Evolutionary conservation across 139 green algal genomes (phyloP).

Genomic region (Chlorella vulgaris): DNA sequence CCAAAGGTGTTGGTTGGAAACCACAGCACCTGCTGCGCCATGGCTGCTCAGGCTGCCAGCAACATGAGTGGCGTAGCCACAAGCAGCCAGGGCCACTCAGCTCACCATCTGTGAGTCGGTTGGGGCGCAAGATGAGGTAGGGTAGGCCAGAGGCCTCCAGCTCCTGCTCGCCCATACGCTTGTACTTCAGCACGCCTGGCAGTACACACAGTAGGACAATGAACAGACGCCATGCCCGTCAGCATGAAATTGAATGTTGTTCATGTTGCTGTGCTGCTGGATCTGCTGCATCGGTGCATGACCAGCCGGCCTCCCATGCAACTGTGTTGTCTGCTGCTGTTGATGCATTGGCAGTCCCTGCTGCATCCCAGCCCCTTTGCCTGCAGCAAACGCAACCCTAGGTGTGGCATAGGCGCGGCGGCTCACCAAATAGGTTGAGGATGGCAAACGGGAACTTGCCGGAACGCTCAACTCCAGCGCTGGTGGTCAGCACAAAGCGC

Average conservation of each 20-base stretch:
- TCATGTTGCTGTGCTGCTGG: no score
- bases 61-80: not conserved
- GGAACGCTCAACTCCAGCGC: constrained; percentile 83
- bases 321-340: no score
- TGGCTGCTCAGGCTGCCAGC: no score
- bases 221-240: no score
- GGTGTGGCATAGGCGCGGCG: not conserved
- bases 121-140: constrained; percentile 92
- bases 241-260: not conserved
- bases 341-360: no score
- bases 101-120: constrained; percentile 85
- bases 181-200: constrained; percentile 94
- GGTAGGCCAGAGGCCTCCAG: constrained; percentile 76
- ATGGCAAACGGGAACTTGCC: constrained; percentile 79
- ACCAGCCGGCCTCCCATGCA: no score
- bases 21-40: no score
- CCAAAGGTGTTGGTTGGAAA: no score
- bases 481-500: constrained; percentile 88
- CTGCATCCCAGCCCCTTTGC: not conserved
- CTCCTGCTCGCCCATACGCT: constrained; percentile 77
- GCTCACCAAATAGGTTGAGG: constrained; percentile 90
- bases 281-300: no score
- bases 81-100: not conserved
- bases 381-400: not conserved
- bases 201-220: not conserved